Conservation (phyloP, 148 eudicot genomes). For the Rhododendron kiyosumense region DNA sequence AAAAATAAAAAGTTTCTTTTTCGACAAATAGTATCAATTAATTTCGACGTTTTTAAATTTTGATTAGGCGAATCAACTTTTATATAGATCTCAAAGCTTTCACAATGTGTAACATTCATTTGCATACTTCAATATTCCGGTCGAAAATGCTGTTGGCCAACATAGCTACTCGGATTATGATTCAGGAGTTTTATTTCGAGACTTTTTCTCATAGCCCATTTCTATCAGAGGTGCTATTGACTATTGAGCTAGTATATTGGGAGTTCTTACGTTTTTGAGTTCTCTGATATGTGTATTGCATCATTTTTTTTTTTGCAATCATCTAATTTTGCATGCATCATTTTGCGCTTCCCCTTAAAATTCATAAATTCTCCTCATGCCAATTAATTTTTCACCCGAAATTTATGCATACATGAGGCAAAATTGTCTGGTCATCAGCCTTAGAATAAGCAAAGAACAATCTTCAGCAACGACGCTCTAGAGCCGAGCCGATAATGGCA, state of each 20-base stretch:
- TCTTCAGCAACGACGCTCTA: not conserved
- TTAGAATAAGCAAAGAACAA: not conserved
- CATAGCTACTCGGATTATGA: not conserved
- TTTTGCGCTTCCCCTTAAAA: not conserved
- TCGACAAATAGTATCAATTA: not conserved
- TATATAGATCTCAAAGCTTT: not conserved
- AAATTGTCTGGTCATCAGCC: not conserved
- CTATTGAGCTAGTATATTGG: not conserved
- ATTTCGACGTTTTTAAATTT: not conserved
- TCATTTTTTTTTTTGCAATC: not conserved
- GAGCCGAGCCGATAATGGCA: too few species aligned
- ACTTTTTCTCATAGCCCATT: not conserved
- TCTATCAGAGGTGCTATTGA: not conserved
- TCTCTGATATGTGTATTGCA: not conserved
- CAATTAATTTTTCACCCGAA: not conserved
- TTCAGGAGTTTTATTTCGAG: not conserved
- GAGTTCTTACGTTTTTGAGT: not conserved
- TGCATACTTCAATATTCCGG: not conserved
- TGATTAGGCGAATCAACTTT: not conserved
- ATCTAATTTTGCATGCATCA: not conserved
- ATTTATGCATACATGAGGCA: not conserved
- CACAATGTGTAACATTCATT: not conserved
- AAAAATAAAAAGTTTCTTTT: not conserved
- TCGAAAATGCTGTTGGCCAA: not conserved
- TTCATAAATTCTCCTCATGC: not conserved